These are phyloP conservation scores for Xylaria sp. DNA, from an alignment of 2,329 filamentous ascomycete genomes.

Conservation along the genomic window DNA sequence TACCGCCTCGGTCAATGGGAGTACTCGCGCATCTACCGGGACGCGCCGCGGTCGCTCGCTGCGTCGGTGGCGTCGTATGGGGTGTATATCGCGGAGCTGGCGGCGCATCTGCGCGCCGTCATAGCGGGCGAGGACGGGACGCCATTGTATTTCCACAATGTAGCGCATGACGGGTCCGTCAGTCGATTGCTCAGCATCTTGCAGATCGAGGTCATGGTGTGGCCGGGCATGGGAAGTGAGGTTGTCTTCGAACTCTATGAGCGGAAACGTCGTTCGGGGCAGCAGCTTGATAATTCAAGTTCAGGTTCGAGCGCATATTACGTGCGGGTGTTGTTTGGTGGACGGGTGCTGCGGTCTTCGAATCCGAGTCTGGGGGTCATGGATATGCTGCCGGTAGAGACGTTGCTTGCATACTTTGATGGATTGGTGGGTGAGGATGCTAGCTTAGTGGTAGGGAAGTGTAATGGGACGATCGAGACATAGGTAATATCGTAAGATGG, in stretches of 20 bases:
- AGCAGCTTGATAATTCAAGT: slow-evolving; percentile 25
- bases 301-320: slow-evolving; percentile 55
- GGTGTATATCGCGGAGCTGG: slow-evolving; percentile 79
- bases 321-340: slow-evolving; percentile 77
- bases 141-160: slow-evolving; percentile 75
- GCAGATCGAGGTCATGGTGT: slow-evolving; percentile 81
- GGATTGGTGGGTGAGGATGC: slow-evolving; percentile 70
- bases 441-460: slow-evolving; percentile 55
- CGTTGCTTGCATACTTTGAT: slow-evolving; percentile 76
- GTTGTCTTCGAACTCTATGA: slow-evolving; percentile 79
- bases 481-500: background rate
- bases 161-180: slow-evolving; percentile 82
- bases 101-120: slow-evolving; percentile 69
- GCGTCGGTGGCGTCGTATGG: slow-evolving; percentile 73
- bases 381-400: slow-evolving; percentile 76
- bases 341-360: slow-evolving; percentile 73
- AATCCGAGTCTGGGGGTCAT: slow-evolving; percentile 74
- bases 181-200: slow-evolving; percentile 75
- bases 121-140: slow-evolving; percentile 53
- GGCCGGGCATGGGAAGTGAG: slow-evolving; percentile 86
- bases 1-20: slow-evolving; percentile 84
- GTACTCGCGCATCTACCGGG: slow-evolving; percentile 82
- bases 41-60: slow-evolving; percentile 69
- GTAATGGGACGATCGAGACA: slow-evolving; percentile 40
- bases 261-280: background rate